Base-by-base conservation (phyloP, 345 rosid species). In the Lepidium sativum region DNA sequence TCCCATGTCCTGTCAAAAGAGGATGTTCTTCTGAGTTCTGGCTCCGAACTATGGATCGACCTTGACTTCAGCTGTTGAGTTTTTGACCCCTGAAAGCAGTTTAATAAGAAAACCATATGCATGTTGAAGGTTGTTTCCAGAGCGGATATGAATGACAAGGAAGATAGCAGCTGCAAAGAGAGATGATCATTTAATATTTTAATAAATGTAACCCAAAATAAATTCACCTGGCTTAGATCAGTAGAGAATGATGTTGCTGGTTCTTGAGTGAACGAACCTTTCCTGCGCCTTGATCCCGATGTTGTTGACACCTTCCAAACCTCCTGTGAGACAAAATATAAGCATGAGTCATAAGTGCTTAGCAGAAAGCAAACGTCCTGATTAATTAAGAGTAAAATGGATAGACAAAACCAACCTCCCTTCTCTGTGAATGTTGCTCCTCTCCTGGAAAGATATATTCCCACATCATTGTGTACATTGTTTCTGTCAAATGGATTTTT, bases 401-500 rank as follows among this genome's bases (percentile, higher is more conserved):
- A n/a, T n/a, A n/a, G n/a, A 31, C 6, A 6, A 27, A 43, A 64
- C 71, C 41, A 69, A 90, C 99, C 97, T 90, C 95, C 52, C 99
- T 86, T 50, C 97, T 78, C 64, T 84, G 97, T 37, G 96, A 90
- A 82, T 94, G 97, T 75, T 89, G 99, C 61, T 90, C 96, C 71
- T 94, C 97, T 78, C 89, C 95, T 21, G 96, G 97, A 76, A 94
- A 94, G 70, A 94, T 80, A 76, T 94, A 94, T 65, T 77, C 90
- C 97, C 96, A 94, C 92, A 94, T 88, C 95, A 84, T 88, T 81
- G 84, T 80, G 80, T 94, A 94, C 97, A 91, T 90, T 37, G 86
- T 70, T 80, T 94, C 99, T 2, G 92, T 88, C 91, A 94, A 82
- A 77, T 90, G 89, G 67, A 94, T 94, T 82, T 82, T 94, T n/a